A percentile compares a stretch with the other conserved stretches of the same genome.
These are phyloP conservation scores for Silene latifolia DNA, from an alignment of 148 eudicot species.

Conservation along the genomic window DNA sequence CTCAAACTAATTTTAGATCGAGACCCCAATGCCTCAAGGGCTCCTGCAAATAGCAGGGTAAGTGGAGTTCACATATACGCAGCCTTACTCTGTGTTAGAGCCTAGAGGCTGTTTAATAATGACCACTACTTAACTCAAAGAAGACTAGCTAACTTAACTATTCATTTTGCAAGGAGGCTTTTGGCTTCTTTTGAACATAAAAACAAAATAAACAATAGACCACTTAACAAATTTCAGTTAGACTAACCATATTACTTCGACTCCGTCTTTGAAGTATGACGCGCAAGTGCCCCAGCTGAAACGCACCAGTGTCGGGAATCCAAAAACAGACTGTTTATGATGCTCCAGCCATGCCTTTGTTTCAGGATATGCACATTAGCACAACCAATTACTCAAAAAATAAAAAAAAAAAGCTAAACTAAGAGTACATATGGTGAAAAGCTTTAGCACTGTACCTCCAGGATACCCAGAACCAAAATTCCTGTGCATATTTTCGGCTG, in stretches of 20 bases:
- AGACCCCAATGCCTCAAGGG: too few species aligned
- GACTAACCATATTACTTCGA: constrained; percentile 76
- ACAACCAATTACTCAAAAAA: constrained; percentile 3
- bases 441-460: constrained; percentile 52
- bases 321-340: constrained; percentile 82
- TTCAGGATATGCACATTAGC: constrained; percentile 57
- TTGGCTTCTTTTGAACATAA: not conserved
- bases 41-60: too few species aligned
- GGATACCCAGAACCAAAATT: constrained; percentile 97
- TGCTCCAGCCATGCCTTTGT: constrained; percentile 86
- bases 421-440: not conserved
- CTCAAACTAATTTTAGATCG: too few species aligned
- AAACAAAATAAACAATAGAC: not conserved
- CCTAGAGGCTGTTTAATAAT: too few species aligned
- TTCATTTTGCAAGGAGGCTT: not conserved
- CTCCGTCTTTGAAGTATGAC: constrained; percentile 61
- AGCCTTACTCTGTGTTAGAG: too few species aligned
- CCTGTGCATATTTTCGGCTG: constrained; percentile 64
- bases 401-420: not conserved
- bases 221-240: not conserved
- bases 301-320: constrained; percentile 92
- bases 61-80: too few species aligned
- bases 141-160: too few species aligned
- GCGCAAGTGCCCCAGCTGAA: constrained; percentile 98
- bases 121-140: too few species aligned